These are phyloP conservation scores for Penicillium brevicompactum DNA, from an alignment of 2,329 filamentous ascomycete genomes.

Conservation along the genomic window DNA sequence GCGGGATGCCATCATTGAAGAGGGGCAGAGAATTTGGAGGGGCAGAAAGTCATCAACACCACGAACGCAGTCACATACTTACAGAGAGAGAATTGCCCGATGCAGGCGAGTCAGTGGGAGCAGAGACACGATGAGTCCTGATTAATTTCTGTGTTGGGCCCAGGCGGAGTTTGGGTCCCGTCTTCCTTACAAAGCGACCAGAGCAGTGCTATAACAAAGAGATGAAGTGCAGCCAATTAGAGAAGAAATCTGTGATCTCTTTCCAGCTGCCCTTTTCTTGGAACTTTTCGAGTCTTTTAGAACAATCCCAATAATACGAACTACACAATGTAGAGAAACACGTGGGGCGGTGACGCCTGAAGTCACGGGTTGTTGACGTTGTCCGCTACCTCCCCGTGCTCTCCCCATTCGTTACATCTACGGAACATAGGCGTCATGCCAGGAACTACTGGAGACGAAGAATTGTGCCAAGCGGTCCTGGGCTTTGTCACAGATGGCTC, in stretches of 20 bases:
- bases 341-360: constrained; percentile 35
- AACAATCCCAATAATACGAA: not conserved
- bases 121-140: constrained; percentile 33
- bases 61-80: constrained; percentile 22
- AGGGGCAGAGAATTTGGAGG: constrained; percentile 19
- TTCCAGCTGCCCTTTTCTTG: not conserved
- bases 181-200: constrained; percentile 27
- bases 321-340: not conserved
- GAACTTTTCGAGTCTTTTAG: not conserved
- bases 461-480: constrained; percentile 63
- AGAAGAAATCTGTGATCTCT: not conserved
- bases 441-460: constrained; percentile 42
- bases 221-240: not conserved
- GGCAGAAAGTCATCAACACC: not conserved
- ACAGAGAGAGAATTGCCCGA: constrained; percentile 31
- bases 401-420: not conserved
- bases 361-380: constrained; percentile 32
- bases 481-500: constrained; percentile 61
- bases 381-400: not conserved
- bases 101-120: constrained; percentile 26
- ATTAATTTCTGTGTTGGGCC: constrained; percentile 10
- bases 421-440: constrained; percentile 13
- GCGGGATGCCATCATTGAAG: constrained; percentile 5
- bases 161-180: constrained; percentile 31
- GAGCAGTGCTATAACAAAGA: constrained; percentile 4